Evolutionary conservation across 2,329 filamentous ascomycete species (phyloP).

Genomic region (Boeremia lycopersici): DNA sequence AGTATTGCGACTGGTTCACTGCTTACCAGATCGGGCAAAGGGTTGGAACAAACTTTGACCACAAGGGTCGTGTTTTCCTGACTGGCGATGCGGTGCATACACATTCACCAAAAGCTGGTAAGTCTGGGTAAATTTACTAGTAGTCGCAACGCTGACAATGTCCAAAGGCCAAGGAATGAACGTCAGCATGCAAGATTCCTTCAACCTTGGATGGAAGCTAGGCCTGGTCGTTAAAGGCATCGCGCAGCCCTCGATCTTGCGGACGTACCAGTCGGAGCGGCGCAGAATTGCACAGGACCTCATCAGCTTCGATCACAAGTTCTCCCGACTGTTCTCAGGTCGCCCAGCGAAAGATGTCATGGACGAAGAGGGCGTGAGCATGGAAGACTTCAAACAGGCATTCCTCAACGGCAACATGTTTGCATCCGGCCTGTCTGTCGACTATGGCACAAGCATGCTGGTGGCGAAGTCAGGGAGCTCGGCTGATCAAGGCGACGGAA

Average conservation of each 20-base stretch:
- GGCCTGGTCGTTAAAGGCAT: constrained; percentile 55
- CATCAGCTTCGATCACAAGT: constrained; percentile 61
- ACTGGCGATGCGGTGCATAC: constrained; percentile 70
- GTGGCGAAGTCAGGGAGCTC: constrained; percentile 58
- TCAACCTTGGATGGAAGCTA: constrained; percentile 65
- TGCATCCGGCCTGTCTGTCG: constrained; percentile 62
- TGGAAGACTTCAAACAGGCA: constrained; percentile 66
- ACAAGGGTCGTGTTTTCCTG: constrained; percentile 67
- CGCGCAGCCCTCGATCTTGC: constrained; percentile 51
- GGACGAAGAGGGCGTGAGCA: constrained; percentile 65
- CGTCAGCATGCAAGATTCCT: constrained; percentile 70
- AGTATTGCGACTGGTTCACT: constrained; percentile 71
- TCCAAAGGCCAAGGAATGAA: constrained; percentile 62
- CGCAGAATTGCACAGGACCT: constrained; percentile 67
- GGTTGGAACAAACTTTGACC: constrained; percentile 63
- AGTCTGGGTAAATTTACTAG: constrained; percentile 36
- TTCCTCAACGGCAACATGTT: constrained; percentile 66
- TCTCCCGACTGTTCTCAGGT: constrained; percentile 55
- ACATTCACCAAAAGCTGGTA: constrained; percentile 67
- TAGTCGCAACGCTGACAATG: neutral
- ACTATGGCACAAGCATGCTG: constrained; percentile 63
- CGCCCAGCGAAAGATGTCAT: constrained; percentile 62
- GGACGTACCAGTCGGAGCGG: constrained; percentile 61
- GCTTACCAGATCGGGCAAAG: constrained; percentile 72
- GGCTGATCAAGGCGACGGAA: constrained; percentile 55